Base-by-base conservation (phyloP, 768 basidiomycete genomes). In the Podaxis pistillaris region DNA sequence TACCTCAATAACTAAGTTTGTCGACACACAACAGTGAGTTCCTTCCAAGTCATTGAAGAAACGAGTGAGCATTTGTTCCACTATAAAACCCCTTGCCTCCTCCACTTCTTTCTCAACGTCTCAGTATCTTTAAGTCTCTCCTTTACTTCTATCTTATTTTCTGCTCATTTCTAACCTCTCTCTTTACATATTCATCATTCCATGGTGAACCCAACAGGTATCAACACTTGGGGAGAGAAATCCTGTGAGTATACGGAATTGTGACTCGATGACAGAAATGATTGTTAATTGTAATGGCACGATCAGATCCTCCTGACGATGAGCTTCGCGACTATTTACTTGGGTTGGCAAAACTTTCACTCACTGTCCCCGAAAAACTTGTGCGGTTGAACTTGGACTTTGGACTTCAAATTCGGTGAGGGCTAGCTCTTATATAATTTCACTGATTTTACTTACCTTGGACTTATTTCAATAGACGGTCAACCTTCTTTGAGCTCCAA, bases 221-320 rank as follows among this genome's bases (percentile, higher is more conserved):
- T 61, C 15, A 62, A 62, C 26, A 22, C 38, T 3, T 44, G 54
- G 38, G 52, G 60, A 6, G 36, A 53, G 26, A 62, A 62, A 30
- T 30, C 40, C 24, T 62, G 60, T 62, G n/a, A 22, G 40, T 41
- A 37, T 4, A 1, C 8, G 2, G 12, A 11, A 1, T 49, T 33
- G 15, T 44, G 28, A 7, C 28, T 28, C 6, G 28, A 4, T 7
- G 7, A 28, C 1, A 1, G 7, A 28, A 28, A 28, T 28, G 28
- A 28, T 28, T 4, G 28, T 7, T 28, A 28, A 28, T 7, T 28
- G 28, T 28, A 7, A 28, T 28, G 28, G 28, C 28, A 28, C 0
- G 1, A 28, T 28, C 15, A 62, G 60, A 62, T 22, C 60, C 60
- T 11, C 52, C 52, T 9, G 52, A 41, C n/a, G 12, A 53, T 40